Evolutionary conservation across 2,329 filamentous ascomycete genomes (phyloP).

Genomic region (Hypoxylon sp.): DNA sequence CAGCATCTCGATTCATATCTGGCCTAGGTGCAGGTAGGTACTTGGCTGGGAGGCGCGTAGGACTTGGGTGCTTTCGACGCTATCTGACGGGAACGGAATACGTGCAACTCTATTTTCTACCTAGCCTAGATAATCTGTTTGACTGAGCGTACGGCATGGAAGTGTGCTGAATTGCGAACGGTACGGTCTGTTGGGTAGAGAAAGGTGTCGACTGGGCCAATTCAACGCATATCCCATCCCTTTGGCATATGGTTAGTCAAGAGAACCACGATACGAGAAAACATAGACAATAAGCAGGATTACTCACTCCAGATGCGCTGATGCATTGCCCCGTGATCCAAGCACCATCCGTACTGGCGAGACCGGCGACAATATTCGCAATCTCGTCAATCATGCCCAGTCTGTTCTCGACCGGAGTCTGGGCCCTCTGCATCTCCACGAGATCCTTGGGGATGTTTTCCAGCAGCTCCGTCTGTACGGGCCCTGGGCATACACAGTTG

Average conservation of each 20-base stretch:
- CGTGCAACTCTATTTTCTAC: not conserved
- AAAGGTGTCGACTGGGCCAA: not conserved
- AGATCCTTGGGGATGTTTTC: conserved; percentile 59
- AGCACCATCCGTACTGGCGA: conserved; percentile 57
- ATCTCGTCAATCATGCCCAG: conserved; percentile 62
- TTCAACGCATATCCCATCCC: conserved; percentile 15
- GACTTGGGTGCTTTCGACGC: not conserved
- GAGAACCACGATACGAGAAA: not conserved
- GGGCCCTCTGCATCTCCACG: conserved; percentile 56
- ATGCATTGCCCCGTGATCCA: conserved; percentile 65
- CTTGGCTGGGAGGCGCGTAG: too few relatives aligned
- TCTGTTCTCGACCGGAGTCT: conserved; percentile 60
- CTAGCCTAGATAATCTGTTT: too few relatives aligned
- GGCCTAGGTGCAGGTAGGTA: too few relatives aligned
- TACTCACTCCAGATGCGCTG: conserved; percentile 59
- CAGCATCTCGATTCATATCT: too few relatives aligned
- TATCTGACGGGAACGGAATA: not conserved
- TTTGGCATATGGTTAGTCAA: conserved; percentile 3
- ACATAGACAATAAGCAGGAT: not conserved
- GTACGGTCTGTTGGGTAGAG: not conserved
- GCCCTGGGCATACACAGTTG: conserved; percentile 67
- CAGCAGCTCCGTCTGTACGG: conserved; percentile 65
- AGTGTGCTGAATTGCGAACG: too few relatives aligned
- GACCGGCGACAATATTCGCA: conserved; percentile 62
- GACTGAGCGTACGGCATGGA: too few relatives aligned